Evolutionary conservation across 495 filamentous ascomycete genomes (phyloP), one percentile per base, ranked within the genome.

Genomic region (Penicillium turbatum): DNA sequence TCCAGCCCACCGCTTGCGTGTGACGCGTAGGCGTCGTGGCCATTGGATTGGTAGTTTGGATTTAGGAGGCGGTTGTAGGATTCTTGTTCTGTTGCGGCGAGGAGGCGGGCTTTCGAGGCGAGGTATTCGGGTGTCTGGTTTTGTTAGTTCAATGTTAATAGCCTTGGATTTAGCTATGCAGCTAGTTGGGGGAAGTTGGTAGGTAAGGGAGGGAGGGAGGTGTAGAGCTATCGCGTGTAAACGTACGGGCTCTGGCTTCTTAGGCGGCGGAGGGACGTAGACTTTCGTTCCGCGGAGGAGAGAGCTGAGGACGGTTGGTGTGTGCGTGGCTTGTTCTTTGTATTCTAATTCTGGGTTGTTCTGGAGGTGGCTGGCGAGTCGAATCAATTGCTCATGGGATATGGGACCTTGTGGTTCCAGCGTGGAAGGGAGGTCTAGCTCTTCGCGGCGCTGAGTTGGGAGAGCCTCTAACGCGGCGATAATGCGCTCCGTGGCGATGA

Each of bases 61-160:
- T 72, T 51, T 42, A 86, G 69, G 78, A 96, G 86, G 55, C 85
- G 81, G 48, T 87, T 80, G 72, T 97, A 98, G 10, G 80, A 78
- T 44, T 85, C 82, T 59, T 83, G 73, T 72, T 97, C 91, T 62
- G 87, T 85, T 60, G 91, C 84, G 40, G 78, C 78, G 39, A 90
- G 88, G 19, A 98, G 84, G 15, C 86, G 81, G 2, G 83, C 80
- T 92, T 97, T 98, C 3, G 93, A 72, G 7, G 84, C 88, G 70
- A 92, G 89, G 72, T 93, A 97, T 76, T 95, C 89, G 7, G 86
- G 73, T 10, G 81, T 87, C 89, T 97, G 53, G 1, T 32, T 52
- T 65, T 54, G 65, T 61, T 65, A 27, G 57, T 15, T 9, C 12
- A n/a, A 4, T 21, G n/a, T 16, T 49, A n/a, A 13, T 9, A 29